A percentile compares a stretch with the other conserved stretches of the same genome.
phyloP scores from a whole-genome alignment of 345 rosid genomes.

The Citrus glauca region DNA sequence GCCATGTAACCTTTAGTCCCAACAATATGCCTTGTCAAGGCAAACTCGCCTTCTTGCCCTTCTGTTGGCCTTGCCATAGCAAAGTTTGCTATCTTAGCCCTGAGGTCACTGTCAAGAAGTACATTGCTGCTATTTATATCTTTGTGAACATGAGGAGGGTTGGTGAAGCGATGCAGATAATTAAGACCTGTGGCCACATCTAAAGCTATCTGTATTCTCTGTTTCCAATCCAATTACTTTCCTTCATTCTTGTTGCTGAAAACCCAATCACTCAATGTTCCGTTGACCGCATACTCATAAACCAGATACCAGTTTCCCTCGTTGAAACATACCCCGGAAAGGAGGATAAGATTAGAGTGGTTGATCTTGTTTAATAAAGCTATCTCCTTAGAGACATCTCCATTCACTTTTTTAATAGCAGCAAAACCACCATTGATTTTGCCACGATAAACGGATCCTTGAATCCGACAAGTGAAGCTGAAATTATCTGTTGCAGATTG shows the following conservation, averaged over 20 bases:
- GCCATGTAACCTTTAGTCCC: slow-evolving; percentile 87
- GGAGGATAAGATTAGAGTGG: slow-evolving; percentile 65
- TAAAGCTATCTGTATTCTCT: slow-evolving; percentile 54
- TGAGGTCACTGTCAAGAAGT: slow-evolving; percentile 45
- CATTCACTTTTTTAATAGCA: slow-evolving; percentile 66
- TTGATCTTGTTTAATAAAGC: slow-evolving; percentile 53
- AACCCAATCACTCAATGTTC: slow-evolving; percentile 72
- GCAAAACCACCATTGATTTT: slow-evolving; percentile 62
- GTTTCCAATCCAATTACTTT: slow-evolving; percentile 46
- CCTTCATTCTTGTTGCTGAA: slow-evolving; percentile 18
- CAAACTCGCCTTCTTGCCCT: slow-evolving; percentile 42
- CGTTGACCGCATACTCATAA: slow-evolving; percentile 66
- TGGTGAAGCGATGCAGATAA: slow-evolving; percentile 67
- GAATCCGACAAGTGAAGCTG: slow-evolving; percentile 42
- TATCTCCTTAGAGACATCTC: slow-evolving; percentile 69
- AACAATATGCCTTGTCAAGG: slow-evolving; percentile 73
- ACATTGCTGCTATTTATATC: slow-evolving; percentile 43
- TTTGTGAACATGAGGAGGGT: slow-evolving; percentile 53
- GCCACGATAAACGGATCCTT: slow-evolving; percentile 64
- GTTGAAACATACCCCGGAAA: slow-evolving; percentile 67
- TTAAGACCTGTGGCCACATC: slow-evolving; percentile 76
- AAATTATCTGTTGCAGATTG: slow-evolving; percentile 63
- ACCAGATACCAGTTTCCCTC: slow-evolving; percentile 72
- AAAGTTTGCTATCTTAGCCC: slow-evolving; percentile 56
- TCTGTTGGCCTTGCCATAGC: slow-evolving; percentile 48